Evolutionary conservation across 192 early-diverging fungal species (phyloP), one percentile per base, ranked within the genome.

Genomic region (Coemansia sp.): DNA sequence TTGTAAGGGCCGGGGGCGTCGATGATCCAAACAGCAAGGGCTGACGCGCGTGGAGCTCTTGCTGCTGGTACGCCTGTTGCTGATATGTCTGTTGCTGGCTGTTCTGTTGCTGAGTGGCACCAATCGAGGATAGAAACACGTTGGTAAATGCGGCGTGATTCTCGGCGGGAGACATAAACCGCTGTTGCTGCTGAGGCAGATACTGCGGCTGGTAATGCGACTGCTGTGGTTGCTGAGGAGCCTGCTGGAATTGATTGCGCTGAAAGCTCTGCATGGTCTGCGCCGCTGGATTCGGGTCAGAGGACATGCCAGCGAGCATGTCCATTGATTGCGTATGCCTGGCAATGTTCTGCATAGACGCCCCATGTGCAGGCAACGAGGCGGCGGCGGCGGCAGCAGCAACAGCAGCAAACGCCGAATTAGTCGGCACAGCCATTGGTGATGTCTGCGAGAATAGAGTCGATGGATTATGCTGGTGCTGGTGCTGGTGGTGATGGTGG

Each of bases 1-100:
- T 60, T 15, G 57, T 16, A 34, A 60, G 16, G 33, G 57, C 3
- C 5, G 57, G 31, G 15, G 57, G 57, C 16, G 69, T 34, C 15
- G 68, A 50, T 12, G 69, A 71, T 29, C 69, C 66, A 27, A 80
- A 70, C 50, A 80, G 68, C 61, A 71, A 22, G 13, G 70, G n/a
- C 16, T 58, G 69, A 0, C 65, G 44, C 29, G 27, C 29, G 3
- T 33, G 16, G 31, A 34, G n/a, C 33, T 41, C 55, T 36, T 43
- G 63, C 11, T 61, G 61, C 12, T 46, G 40, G 8, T 20, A n/a
- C 0, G 40, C 15, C 31, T 66, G 65, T 18, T 66, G 65, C 47
- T 66, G 62, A 13, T 64, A 38, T 24, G 46, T 15, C 57, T 60
- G 57, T 24, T 60, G 57, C 18, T 31, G 57, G 31, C 31, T 15